Evolutionary conservation across 768 basidiomycete genomes (phyloP), one percentile per base, ranked within the genome.

Genomic region (Sarcodon sp.): DNA sequence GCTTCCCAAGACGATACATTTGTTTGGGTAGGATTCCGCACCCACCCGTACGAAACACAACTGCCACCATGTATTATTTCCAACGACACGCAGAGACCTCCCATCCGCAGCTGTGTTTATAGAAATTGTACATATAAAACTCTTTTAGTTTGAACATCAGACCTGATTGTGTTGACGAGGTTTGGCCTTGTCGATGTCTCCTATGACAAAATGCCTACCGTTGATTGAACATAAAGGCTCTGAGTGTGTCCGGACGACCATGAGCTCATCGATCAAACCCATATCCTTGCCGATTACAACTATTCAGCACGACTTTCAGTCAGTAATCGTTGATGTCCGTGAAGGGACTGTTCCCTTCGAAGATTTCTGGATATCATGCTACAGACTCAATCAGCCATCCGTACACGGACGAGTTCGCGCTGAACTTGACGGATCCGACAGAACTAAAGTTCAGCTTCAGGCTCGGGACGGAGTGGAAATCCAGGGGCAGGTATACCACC

Each of bases 291-390:
- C 81, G 4, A 69, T 79, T 21, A 64, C 72, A 32, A 74, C 75
- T 4, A 62, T 79, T 36, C 80, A 87, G 63, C 76, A 74, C 15
- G 76, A 78, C 36, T 79, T 83, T 51, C 58, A 69, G 4, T 59
- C 69, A 35, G 76, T 85, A 1, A 66, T 85, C 33, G 66, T 73
- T 32, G 85, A 90, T 54, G 77, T 87, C 2, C 64, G 69, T 13
- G 70, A 76, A 35, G 81, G 77, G 0, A 50, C 75, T 2, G 64
- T 83, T 0, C 68, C 74, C 0, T 61, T 58, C 4, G 86, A 88
- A 50, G 71, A 71, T 49, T 75, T 83, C 58, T 89, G 84, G 84
- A 61, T 87, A 2, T 87, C 85, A 3, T 81, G 79, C 58, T 88
- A 88, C 65, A 69, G 73, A 49, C 41, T 60, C 0, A 69, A 67